Conservation (phyloP, 2,329 filamentous ascomycete species). For the Verticillium longisporum region DNA sequence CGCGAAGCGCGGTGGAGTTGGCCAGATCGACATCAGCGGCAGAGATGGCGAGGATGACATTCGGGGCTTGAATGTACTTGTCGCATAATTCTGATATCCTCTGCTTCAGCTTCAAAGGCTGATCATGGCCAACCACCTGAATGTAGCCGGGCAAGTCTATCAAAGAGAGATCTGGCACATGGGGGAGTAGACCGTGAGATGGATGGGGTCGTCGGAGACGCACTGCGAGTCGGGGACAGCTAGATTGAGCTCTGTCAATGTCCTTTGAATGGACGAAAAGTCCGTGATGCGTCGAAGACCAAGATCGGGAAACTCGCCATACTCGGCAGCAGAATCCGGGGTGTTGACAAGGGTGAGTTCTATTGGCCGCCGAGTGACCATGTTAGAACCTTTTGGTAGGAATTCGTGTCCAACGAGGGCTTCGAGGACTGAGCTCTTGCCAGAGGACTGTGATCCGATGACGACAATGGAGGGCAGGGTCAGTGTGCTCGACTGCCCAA, state of each 20-base stretch:
- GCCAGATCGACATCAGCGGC: slow-evolving; percentile 95
- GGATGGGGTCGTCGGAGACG: slow-evolving; percentile 94
- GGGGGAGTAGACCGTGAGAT: slow-evolving; percentile 89
- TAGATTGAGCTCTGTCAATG: slow-evolving; percentile 87
- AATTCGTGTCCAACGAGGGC: slow-evolving; percentile 98
- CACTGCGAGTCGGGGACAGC: slow-evolving; percentile 88
- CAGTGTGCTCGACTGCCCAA: slow-evolving; percentile 84
- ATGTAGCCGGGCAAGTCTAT: slow-evolving; percentile 98
- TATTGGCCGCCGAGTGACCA: slow-evolving; percentile 94
- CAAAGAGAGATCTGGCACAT: slow-evolving; percentile 89
- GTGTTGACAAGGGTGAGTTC: slow-evolving; percentile 96
- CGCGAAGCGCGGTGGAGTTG: slow-evolving; percentile 87
- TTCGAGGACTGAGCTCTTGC: slow-evolving; percentile 95
- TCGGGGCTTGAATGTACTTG: slow-evolving; percentile 94
- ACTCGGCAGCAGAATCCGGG: slow-evolving; percentile 77
- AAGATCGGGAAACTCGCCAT: slow-evolving; percentile 91
- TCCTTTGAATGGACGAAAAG: slow-evolving; percentile 86
- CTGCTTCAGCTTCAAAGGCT: slow-evolving; percentile 85
- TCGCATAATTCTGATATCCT: slow-evolving; percentile 96
- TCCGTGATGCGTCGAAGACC: slow-evolving; percentile 86
- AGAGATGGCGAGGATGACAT: slow-evolving; percentile 94
- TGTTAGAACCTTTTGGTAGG: slow-evolving; percentile 94
- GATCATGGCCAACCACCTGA: slow-evolving; percentile 85
- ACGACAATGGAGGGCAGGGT: slow-evolving; percentile 97
- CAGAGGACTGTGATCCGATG: slow-evolving; percentile 95